phyloP scores from a whole-genome alignment of 305 asterid genomes.

The Coffea humblotiana region DNA sequence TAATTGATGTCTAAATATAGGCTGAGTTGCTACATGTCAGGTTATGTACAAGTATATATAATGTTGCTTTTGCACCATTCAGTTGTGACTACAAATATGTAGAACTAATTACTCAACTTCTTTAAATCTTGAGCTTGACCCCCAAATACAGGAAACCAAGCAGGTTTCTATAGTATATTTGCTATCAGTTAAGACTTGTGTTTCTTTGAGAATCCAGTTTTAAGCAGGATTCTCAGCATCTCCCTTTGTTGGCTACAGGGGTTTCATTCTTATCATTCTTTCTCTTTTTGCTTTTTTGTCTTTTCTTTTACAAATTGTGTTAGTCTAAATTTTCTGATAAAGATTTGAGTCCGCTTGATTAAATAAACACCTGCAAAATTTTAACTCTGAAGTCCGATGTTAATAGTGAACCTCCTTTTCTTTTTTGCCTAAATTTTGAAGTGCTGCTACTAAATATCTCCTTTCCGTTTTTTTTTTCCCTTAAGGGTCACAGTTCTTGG shows the following conservation, averaged over 20 bases:
- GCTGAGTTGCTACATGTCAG: background rate
- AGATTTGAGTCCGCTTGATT: background rate
- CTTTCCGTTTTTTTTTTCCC: no score
- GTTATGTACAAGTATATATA: background rate
- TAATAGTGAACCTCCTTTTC: background rate
- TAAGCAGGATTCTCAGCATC: background rate
- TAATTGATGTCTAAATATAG: background rate
- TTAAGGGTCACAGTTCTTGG: no score
- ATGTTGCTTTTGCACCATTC: background rate
- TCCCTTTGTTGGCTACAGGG: background rate
- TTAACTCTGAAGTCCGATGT: background rate
- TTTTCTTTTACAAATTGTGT: background rate
- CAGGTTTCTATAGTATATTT: no score
- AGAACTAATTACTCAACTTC: background rate
- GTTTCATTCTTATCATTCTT: background rate
- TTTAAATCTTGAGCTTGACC: background rate
- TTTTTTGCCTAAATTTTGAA: no score
- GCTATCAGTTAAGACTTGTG: background rate
- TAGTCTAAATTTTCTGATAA: background rate
- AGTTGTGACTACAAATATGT: no score
- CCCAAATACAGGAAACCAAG: background rate
- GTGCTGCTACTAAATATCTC: no score
- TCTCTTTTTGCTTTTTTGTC: background rate
- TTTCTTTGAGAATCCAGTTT: background rate
- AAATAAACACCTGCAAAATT: background rate